Evolutionary conservation across 179 eudicot genomes (phyloP).

Genomic region (Actinidia chinensis): DNA sequence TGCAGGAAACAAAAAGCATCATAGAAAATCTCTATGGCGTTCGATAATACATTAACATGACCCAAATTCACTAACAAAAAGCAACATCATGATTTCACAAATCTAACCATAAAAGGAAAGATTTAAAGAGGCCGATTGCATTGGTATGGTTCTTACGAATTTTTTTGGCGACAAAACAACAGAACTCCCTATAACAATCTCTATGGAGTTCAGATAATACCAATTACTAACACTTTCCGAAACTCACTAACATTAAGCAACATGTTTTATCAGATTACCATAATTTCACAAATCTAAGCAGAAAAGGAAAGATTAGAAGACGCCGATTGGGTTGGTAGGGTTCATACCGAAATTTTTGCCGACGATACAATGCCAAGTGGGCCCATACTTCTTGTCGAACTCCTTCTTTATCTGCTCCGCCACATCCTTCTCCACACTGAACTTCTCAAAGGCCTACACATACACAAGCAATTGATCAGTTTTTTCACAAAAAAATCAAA

Average conservation of each 20-base stretch:
- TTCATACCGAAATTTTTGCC: slow-evolving; percentile 92
- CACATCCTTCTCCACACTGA: slow-evolving; percentile 90
- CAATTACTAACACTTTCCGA: not conserved
- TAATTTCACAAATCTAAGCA: not conserved
- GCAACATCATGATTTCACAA: not conserved
- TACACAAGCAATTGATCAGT: slow-evolving; percentile 3
- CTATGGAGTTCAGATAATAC: not conserved
- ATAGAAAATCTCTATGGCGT: not conserved
- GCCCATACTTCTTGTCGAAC: slow-evolving; percentile 84
- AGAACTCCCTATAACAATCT: not conserved
- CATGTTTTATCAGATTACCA: not conserved
- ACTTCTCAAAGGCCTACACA: slow-evolving; percentile 74
- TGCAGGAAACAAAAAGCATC: slow-evolving; percentile 58
- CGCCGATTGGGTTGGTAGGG: not conserved
- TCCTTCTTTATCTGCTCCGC: slow-evolving; percentile 91
- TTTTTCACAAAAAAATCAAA: not conserved
- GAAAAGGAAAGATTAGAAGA: not conserved
- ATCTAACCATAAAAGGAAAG: slow-evolving; percentile 1
- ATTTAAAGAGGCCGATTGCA: not conserved
- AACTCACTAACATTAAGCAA: not conserved
- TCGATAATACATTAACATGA: not conserved
- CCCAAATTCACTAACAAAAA: not conserved
- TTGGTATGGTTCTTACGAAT: slow-evolving; percentile 51
- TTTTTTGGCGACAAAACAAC: slow-evolving; percentile 58
- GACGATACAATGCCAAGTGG: slow-evolving; percentile 97